Evolutionary conservation across 495 filamentous ascomycete genomes (phyloP).

Genomic region (Niebla homalea): DNA sequence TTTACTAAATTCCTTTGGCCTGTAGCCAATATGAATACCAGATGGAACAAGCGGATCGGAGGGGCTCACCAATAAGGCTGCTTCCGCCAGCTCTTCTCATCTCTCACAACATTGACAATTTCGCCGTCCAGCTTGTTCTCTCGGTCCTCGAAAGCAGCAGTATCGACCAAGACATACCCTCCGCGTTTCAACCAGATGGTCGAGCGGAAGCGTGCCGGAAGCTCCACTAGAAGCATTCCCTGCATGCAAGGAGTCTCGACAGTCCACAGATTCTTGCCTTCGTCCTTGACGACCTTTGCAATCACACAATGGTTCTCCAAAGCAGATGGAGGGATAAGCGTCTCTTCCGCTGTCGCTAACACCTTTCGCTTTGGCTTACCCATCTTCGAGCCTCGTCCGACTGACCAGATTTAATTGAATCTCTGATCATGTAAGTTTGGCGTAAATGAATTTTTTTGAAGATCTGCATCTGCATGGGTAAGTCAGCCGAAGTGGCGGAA

Average conservation of each 20-base stretch:
- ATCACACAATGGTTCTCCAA: constrained; percentile 54
- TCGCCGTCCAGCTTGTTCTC: constrained; percentile 74
- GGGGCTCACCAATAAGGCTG: constrained; percentile 66
- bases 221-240: constrained; percentile 56
- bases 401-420: not conserved
- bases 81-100: constrained; percentile 87
- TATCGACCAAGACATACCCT: constrained; percentile 75
- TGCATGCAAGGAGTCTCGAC: constrained; percentile 45
- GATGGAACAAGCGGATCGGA: constrained; percentile 14
- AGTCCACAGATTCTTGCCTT: constrained; percentile 77
- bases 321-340: constrained; percentile 54
- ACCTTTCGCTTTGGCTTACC: constrained; percentile 61
- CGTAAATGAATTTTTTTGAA: no score
- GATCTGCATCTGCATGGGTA: no score
- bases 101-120: constrained; percentile 82
- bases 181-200: constrained; percentile 83
- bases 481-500: not conserved
- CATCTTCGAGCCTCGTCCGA: constrained; percentile 33
- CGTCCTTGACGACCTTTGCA: constrained; percentile 61
- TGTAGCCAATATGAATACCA: constrained; percentile 22
- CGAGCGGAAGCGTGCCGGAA: constrained; percentile 69
- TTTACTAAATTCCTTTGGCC: constrained; percentile 71
- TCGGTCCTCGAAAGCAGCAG: constrained; percentile 47
- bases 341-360: constrained; percentile 59
- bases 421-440: no score